Evolutionary conservation across 2,329 filamentous ascomycete species (phyloP), one percentile per base, ranked within the genome.

Genomic region (Aspergillus piperis): DNA sequence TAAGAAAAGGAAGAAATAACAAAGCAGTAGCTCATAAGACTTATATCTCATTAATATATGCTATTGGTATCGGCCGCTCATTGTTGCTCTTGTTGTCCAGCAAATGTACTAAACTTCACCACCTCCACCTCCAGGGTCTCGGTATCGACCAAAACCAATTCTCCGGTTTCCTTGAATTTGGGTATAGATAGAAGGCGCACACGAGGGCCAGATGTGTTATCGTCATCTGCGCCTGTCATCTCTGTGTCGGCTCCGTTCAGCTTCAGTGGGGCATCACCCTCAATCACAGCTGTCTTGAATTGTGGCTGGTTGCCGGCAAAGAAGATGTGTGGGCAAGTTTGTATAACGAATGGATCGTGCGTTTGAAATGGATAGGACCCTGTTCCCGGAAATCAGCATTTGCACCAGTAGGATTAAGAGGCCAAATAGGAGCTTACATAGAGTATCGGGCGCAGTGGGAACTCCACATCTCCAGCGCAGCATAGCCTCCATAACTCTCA

Each of bases 321-420:
- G 78, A 92, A 98, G 32, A 99, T 81, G 71, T 99, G 94, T 2
- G 95, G 95, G 64, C 91, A 96, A 17, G 87, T 81, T 64, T 88
- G 86, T 69, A 99, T 83, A 47, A 98, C 89, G 71, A 98, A 96
- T 0, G 91, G 92, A 71, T 99, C 96, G 53, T 92, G 86, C 17
- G 95, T 90, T 76, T 98, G 93, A 77, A 96, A 99, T 0, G 95
- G 95, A 72, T 98, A 99, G 71, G 90, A 93, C 91, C 91, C 91
- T 93, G 62, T 15, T 21, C 27, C 23, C 2, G 41, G 59, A 32
- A 49, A 21, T 72, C 59, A 68, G 62, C 51, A 17, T 5, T 36
- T 30, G 8, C 7, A n/a, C 27, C 15, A 21, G 21, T 36, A 10
- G 30, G 30, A 41, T 32, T 6, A 19, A 56, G 2, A 11, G 10